phyloP scores from a whole-genome alignment of 2,329 filamentous ascomycete species.

The Neonectria sp. region DNA sequence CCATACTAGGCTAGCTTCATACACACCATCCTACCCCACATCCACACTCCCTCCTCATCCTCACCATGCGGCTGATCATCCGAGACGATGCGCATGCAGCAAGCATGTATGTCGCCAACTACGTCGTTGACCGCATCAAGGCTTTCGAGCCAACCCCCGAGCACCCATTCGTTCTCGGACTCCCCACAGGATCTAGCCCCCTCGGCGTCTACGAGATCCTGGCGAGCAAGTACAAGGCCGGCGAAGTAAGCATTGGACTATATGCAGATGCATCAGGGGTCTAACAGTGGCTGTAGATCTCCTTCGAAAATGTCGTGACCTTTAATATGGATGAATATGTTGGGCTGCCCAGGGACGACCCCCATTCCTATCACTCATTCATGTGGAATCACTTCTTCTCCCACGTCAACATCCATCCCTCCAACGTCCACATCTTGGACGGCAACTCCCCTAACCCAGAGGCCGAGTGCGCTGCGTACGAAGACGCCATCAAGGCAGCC shows the following conservation, averaged over 20 bases:
- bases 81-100: conserved; percentile 78
- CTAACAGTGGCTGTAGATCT: conserved; percentile 67
- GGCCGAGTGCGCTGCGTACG: conserved; percentile 84
- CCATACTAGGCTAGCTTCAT: conserved; percentile 16
- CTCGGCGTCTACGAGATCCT: conserved; percentile 84
- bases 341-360: conserved; percentile 84
- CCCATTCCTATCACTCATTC: conserved; percentile 90
- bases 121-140: conserved; percentile 87
- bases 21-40: conserved; percentile 23
- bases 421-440: conserved; percentile 88
- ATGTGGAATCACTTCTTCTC: conserved; percentile 96
- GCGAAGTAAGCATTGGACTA: conserved; percentile 60
- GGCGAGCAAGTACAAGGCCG: conserved; percentile 79
- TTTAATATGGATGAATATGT: conserved; percentile 98
- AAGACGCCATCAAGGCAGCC: conserved; percentile 79
- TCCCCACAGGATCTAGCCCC: conserved; percentile 88
- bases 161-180: conserved; percentile 85
- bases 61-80: conserved; percentile 85
- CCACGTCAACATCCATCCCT: conserved; percentile 84
- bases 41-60: conserved; percentile 30
- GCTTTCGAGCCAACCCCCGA: conserved; percentile 79
- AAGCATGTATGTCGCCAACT: conserved; percentile 84
- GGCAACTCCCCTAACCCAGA: conserved; percentile 84
- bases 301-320: conserved; percentile 89
- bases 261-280: background rate